A percentile compares a stretch with the other conserved stretches of the same genome.
Evolutionary conservation across 306 rosid species (phyloP).

Genomic region (Acacia acuminata): DNA sequence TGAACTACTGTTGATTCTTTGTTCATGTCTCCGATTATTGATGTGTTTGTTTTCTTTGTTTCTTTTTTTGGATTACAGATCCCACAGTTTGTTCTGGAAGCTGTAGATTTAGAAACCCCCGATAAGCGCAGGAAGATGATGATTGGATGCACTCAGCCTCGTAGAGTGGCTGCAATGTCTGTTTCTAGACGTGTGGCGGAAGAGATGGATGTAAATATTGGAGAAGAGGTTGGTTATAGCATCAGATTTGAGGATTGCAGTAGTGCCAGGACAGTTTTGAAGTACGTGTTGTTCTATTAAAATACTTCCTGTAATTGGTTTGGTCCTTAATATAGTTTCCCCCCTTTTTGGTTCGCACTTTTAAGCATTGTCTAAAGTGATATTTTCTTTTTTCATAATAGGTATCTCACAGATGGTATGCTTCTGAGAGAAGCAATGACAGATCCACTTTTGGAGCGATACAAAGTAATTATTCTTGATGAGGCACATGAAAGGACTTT

Average conservation of each 20-base stretch:
- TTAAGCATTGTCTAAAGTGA: neutral
- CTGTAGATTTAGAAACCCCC: slow-evolving; percentile 64
- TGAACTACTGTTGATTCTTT: slow-evolving; percentile 7
- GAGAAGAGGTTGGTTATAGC: slow-evolving; percentile 99
- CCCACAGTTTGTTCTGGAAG: slow-evolving; percentile 93
- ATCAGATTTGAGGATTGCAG: slow-evolving; percentile 97
- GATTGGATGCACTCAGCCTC: slow-evolving; percentile 96
- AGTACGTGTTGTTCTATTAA: slow-evolving; percentile 51
- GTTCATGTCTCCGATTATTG: neutral
- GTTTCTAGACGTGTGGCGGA: slow-evolving; percentile 97
- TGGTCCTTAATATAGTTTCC: neutral
- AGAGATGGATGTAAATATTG: slow-evolving; percentile 97
- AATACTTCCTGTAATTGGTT: neutral
- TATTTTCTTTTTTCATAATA: slow-evolving; percentile 24
- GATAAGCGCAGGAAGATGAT: slow-evolving; percentile 85
- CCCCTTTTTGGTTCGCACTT: neutral
- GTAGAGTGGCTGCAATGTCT: slow-evolving; percentile 98
- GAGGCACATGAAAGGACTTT: slow-evolving; percentile 97
- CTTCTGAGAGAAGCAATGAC: slow-evolving; percentile 97
- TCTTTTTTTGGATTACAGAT: slow-evolving; percentile 49
- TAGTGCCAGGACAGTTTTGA: slow-evolving; percentile 84
- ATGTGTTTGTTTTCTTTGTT: no score
- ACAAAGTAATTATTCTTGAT: slow-evolving; percentile 86
- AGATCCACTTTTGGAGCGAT: slow-evolving; percentile 90
- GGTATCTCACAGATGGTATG: slow-evolving; percentile 97